These are phyloP conservation scores for Diaporthe batatas DNA, from an alignment of 2,329 filamentous ascomycete species.

Conservation along the genomic window DNA sequence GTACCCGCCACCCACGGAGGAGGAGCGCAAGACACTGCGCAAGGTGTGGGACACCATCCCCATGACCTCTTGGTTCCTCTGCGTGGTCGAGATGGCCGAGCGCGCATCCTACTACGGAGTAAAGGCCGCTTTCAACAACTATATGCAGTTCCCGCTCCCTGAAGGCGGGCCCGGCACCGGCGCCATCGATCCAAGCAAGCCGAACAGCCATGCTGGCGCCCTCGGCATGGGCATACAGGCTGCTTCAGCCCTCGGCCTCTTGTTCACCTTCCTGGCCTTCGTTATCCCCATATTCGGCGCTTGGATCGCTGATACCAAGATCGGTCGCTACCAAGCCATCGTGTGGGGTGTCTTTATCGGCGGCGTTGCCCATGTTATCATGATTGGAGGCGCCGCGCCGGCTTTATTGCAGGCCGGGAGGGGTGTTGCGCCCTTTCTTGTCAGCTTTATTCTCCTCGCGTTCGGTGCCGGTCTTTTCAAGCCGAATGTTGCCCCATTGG, in stretches of 20 bases:
- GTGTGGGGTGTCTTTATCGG: conserved; percentile 67
- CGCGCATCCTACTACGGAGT: conserved; percentile 67
- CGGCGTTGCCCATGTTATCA: conserved; percentile 73
- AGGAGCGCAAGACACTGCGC: conserved; percentile 60
- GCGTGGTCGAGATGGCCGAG: conserved; percentile 65
- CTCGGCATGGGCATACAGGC: conserved; percentile 63
- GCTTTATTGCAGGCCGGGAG: conserved; percentile 65
- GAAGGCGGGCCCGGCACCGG: conserved; percentile 53
- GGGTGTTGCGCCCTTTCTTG: conserved; percentile 70
- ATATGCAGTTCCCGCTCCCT: conserved; percentile 67
- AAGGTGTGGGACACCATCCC: conserved; percentile 61
- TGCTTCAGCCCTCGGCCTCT: conserved; percentile 59
- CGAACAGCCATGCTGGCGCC: conserved; percentile 61
- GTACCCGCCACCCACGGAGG: conserved; percentile 58
- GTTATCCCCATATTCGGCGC: conserved; percentile 65
- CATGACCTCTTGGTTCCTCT: conserved; percentile 59
- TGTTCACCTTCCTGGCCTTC: conserved; percentile 64
- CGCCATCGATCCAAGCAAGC: conserved; percentile 50
- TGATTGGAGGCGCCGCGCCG: conserved; percentile 74
- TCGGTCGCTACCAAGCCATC: conserved; percentile 77
- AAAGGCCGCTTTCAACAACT: conserved; percentile 66
- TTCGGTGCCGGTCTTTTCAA: conserved; percentile 80
- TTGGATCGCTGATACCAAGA: conserved; percentile 73
- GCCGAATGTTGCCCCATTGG: conserved; percentile 63
- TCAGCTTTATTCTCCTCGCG: conserved; percentile 75